These are phyloP conservation scores for Cladosporium oxysporum DNA, from an alignment of 2,329 filamentous ascomycete species.

Conservation along the genomic window DNA sequence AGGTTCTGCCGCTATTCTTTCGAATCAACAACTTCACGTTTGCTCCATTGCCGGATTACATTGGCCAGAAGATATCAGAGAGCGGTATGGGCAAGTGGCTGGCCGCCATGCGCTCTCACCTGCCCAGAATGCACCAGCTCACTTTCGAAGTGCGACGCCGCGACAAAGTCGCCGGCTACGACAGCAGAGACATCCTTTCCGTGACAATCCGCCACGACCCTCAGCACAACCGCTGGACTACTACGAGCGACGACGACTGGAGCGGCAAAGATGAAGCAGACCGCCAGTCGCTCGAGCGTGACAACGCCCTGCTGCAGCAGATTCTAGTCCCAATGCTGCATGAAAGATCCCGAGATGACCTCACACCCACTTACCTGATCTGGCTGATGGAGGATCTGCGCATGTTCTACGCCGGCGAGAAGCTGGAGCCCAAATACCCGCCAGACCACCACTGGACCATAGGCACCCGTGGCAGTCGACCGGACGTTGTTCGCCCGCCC, in stretches of 20 bases:
- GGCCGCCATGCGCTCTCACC: background rate
- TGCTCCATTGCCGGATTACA: background rate
- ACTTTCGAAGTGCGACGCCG: background rate
- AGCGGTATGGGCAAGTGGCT: background rate
- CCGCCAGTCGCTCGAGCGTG: background rate
- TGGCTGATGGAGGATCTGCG: background rate
- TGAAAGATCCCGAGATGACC: background rate
- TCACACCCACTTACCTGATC: background rate
- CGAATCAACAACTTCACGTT: background rate
- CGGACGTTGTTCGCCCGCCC: background rate
- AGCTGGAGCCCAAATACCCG: conserved; percentile 72
- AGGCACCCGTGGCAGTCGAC: background rate
- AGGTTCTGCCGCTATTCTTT: background rate
- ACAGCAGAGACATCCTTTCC: background rate
- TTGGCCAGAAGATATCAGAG: background rate
- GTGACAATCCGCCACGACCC: background rate
- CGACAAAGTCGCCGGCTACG: background rate
- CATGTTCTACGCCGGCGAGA: conserved; percentile 81
- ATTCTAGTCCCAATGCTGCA: background rate
- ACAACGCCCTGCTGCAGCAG: background rate
- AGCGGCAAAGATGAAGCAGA: background rate
- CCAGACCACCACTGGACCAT: background rate
- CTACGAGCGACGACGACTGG: background rate
- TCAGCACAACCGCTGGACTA: background rate
- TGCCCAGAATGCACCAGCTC: background rate